phyloP scores from a whole-genome alignment of 345 rosid species.

The Populus ilicifolia region DNA sequence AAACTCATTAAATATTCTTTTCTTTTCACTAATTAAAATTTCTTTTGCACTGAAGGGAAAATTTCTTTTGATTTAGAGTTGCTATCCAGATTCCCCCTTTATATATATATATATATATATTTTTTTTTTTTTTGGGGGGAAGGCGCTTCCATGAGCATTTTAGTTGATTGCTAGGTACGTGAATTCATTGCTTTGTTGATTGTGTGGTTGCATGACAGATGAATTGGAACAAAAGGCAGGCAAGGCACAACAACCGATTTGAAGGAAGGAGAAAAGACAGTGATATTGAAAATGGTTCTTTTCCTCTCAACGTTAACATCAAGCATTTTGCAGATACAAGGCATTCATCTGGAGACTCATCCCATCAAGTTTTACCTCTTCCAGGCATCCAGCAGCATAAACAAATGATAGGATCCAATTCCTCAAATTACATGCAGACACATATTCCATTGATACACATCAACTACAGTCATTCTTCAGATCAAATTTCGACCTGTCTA shows the following conservation, averaged over 20 bases:
- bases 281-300: conserved; percentile 40
- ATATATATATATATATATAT: too few species aligned
- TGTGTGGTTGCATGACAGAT: conserved; percentile 37
- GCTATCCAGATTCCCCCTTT: too few species aligned
- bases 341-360: conserved; percentile 23
- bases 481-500: conserved; percentile 48
- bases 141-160: background rate
- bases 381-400: conserved; percentile 22
- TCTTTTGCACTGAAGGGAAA: too few species aligned
- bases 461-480: conserved; percentile 36
- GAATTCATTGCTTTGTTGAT: background rate
- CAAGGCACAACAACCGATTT: conserved; percentile 31
- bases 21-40: too few species aligned
- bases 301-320: conserved; percentile 29
- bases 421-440: conserved; percentile 25
- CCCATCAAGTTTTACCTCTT: conserved; percentile 26
- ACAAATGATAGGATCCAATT: conserved; percentile 25
- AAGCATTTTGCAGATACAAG: conserved; percentile 34
- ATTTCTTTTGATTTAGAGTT: too few species aligned
- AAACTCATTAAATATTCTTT: too few species aligned
- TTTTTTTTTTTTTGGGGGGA: too few species aligned
- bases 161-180: background rate
- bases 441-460: conserved; percentile 23
- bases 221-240: conserved; percentile 39
- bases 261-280: conserved; percentile 42